Percentiles rank a stretch among this genome's conserved stretches.
Evolutionary conservation across 805 yeast species (phyloP).

Genomic region (Zygosaccharomyces lentus): DNA sequence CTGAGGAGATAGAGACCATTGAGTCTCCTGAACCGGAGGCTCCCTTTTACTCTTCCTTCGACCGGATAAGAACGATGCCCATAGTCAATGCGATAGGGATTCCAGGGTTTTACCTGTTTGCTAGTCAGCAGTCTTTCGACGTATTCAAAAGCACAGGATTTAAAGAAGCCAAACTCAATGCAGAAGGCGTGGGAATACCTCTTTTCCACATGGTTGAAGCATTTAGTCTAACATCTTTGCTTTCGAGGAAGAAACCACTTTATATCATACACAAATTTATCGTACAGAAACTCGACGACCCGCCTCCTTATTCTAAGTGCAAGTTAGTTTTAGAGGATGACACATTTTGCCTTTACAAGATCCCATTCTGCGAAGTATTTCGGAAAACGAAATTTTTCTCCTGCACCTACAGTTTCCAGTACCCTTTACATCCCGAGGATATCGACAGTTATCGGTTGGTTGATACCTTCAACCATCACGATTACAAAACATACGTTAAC

Average conservation of each 20-base stretch:
- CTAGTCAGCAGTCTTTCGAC: conserved; percentile 19
- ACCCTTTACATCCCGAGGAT: conserved; percentile 4
- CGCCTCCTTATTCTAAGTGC: conserved; percentile 13
- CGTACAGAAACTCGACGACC: conserved; percentile 5
- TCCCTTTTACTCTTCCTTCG: neutral
- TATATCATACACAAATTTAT: conserved; percentile 12
- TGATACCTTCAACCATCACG: conserved; percentile 7
- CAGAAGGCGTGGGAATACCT: conserved; percentile 22
- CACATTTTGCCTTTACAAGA: conserved; percentile 9
- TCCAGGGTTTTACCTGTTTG: conserved; percentile 15
- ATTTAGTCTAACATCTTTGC: conserved; percentile 1
- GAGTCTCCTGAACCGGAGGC: neutral
- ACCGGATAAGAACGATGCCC: neutral
- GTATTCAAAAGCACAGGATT: conserved; percentile 10
- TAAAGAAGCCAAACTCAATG: conserved; percentile 3
- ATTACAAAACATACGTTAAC: conserved; percentile 11
- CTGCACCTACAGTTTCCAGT: conserved; percentile 6
- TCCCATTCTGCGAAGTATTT: conserved; percentile 14
- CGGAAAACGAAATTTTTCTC: neutral
- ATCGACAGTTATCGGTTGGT: neutral
- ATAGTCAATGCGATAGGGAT: neutral
- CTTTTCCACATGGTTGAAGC: conserved; percentile 10
- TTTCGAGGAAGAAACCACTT: conserved; percentile 1
- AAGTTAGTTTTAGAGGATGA: conserved; percentile 8
- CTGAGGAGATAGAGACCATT: neutral